Base-by-base conservation (phyloP, 495 filamentous ascomycete species). In the Tricharina praecox region DNA sequence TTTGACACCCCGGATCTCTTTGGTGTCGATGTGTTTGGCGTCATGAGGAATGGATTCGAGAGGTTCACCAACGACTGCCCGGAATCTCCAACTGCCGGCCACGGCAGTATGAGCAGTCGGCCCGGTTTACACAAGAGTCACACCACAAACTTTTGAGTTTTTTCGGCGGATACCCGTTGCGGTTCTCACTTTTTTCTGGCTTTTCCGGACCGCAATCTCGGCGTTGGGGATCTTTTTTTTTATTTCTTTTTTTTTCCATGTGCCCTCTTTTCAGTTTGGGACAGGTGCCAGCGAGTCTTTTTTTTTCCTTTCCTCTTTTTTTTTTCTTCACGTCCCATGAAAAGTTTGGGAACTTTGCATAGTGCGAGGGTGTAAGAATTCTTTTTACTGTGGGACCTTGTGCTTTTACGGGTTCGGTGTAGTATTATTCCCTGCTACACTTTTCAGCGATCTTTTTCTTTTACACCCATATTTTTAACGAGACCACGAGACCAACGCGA, bases 11-110 rank as follows among this genome's bases (percentile, higher is more conserved):
- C 67, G 25, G 81, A 82, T 43, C 71, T 77, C 18, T 68, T 75
- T 25, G 81, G 78, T 1, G 70, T 92, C 37, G 86, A 94, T 63
- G 78, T 96, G 47, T 70, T 87, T 60, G 85, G 85, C 4, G 93
- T 94, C 56, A 79, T 85, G 62, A 85, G 84, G 63, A 94, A 93
- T 63, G 85, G 85, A 47, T 76, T 64, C 39, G 67, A 47, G 52
- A 63, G 46, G 19, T 58, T 34, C 23, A 28, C 39, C 23, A 47
- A 32, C 44, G 32, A 47, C 32, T 47, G 44, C 16, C 39, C 39
- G 5, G 39, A 43, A 5, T 43, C 39, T 4, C 39, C 39, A 5
- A 43, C 39, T 23, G 24, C 39, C 18, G 21, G 21, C 8, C 7
- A 9, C 24, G 7, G 39, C 24, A 43, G 39, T n/a, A n/a, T n/a